These are phyloP conservation scores for Meyerozyma athensensis DNA, from an alignment of 1,139 yeast species.

Conservation along the genomic window DNA sequence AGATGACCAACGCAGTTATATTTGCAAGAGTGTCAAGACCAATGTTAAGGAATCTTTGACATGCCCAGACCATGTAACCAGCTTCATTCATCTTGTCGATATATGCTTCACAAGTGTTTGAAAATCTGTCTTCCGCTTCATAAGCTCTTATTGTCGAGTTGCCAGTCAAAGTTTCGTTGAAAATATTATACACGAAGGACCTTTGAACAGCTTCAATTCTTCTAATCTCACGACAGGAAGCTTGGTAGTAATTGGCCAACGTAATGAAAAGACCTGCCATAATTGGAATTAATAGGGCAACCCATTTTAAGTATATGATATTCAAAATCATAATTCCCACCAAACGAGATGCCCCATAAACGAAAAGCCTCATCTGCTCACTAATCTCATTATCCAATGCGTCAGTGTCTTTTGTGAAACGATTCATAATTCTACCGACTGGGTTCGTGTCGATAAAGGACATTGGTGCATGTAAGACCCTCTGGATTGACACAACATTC, in stretches of 20 bases:
- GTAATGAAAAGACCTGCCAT: conserved; percentile 30
- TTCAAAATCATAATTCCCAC: conserved; percentile 14
- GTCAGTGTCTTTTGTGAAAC: conserved; percentile 17
- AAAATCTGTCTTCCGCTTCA: conserved; percentile 44
- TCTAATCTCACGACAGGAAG: conserved; percentile 75
- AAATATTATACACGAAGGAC: conserved; percentile 72
- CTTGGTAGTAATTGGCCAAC: conserved; percentile 51
- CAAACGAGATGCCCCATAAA: conserved; percentile 12
- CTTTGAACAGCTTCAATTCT: conserved; percentile 75
- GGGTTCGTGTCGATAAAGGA: conserved; percentile 15
- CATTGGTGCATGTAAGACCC: conserved; percentile 37
- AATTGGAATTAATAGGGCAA: conserved; percentile 42
- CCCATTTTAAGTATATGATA: conserved; percentile 14
- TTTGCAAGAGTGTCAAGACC: conserved; percentile 43
- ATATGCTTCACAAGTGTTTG: conserved; percentile 41
- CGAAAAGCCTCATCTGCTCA: conserved; percentile 13
- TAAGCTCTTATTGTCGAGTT: conserved; percentile 67
- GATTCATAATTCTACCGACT: conserved; percentile 15
- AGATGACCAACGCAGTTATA: conserved; percentile 9
- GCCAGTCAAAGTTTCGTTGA: conserved; percentile 73
- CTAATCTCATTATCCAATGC: conserved; percentile 16
- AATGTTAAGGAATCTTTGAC: conserved; percentile 76
- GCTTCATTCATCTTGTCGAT: conserved; percentile 70
- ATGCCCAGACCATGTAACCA: conserved; percentile 58
- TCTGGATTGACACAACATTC: conserved; percentile 48